These are phyloP conservation scores for Malus hybrid DNA, from an alignment of 331 rosid genomes.

Conservation along the genomic window DNA sequence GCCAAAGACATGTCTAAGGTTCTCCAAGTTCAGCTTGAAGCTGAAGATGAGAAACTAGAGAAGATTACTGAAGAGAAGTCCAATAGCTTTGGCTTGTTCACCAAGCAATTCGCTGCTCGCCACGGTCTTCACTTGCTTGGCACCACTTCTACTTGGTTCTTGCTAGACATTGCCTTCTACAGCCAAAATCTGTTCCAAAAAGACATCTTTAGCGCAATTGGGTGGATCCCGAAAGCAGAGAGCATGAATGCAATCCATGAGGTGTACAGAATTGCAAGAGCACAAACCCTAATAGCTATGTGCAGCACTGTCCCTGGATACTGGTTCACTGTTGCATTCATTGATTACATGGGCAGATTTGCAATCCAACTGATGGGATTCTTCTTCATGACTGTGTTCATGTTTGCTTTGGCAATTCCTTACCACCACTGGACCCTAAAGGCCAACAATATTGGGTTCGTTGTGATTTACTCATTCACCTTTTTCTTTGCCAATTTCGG, in stretches of 20 bases:
- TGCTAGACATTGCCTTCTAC: slow-evolving; percentile 12
- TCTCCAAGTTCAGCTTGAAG: slow-evolving; percentile 47
- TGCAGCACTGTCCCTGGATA: slow-evolving; percentile 90
- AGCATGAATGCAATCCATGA: slow-evolving; percentile 74
- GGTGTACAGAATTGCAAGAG: slow-evolving; percentile 59
- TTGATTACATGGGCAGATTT: slow-evolving; percentile 68
- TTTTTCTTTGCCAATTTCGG: slow-evolving; percentile 92
- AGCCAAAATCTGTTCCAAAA: slow-evolving; percentile 90
- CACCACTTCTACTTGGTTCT: slow-evolving; percentile 72
- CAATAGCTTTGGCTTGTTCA: slow-evolving; percentile 55
- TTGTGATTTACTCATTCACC: slow-evolving; percentile 61
- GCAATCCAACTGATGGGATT: slow-evolving; percentile 80
- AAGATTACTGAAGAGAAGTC: neutral
- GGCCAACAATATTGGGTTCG: slow-evolving; percentile 47
- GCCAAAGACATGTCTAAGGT: slow-evolving; percentile 82
- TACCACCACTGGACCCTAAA: slow-evolving; percentile 16
- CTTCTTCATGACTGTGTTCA: slow-evolving; percentile 89
- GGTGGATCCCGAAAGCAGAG: slow-evolving; percentile 62
- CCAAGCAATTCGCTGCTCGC: slow-evolving; percentile 41
- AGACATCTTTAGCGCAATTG: slow-evolving; percentile 66
- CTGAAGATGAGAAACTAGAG: slow-evolving; percentile 40
- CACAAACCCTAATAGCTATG: slow-evolving; percentile 78
- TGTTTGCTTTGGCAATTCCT: slow-evolving; percentile 84
- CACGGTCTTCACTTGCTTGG: slow-evolving; percentile 80
- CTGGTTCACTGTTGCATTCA: slow-evolving; percentile 68